Base-by-base conservation (phyloP, 2,329 filamentous ascomycete species). In the Elsinoe fawcettii region DNA sequence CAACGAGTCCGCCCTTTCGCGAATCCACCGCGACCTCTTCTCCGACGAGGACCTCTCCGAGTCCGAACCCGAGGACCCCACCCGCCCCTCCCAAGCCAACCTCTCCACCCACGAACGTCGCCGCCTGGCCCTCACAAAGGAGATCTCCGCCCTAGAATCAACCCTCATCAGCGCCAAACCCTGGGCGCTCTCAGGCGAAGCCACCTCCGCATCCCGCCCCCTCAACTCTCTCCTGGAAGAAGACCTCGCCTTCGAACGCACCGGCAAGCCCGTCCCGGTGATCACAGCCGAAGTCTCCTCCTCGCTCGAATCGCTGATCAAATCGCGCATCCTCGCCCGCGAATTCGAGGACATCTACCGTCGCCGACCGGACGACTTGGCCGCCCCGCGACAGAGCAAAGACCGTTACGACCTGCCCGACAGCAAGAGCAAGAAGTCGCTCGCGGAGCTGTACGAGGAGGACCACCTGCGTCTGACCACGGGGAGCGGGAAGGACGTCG, bases 381-480 rank as follows among this genome's bases (percentile, higher is more conserved):
- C 81, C 44, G 78, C 82, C 4, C 82, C 84, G 32, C 73, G 75
- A 16, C 75, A 76, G 61, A 83, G 89, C 60, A 88, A 88, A 2
- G 60, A 71, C 1, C 65, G 67, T 55, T 79, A 92, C 60, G 87
- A 92, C 61, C 77, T 97, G 9, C 88, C 95, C 65, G 91, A 97
- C 71, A 86, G 80, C 64, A 96, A 96, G 72, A 82, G 85, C n/a
- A 83, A 87, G 67, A 87, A 95, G 72, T 85, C 89, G 61, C 82
- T 99, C 11, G 92, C 90, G 0, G 91, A 96, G 66, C 79, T 96
- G 53, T 99, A 97, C 75, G 93, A 97, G 73, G 87, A 93, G 67
- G 91, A 97, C 64, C 89, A 96, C 71, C 77, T 92, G 61, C 86
- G 88, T 68, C 79, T 82, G 55, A 81, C 82, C 1, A 59, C 96